Conservation (phyloP, 306 rosid genomes). For the Mimosa bimucronata region DNA sequence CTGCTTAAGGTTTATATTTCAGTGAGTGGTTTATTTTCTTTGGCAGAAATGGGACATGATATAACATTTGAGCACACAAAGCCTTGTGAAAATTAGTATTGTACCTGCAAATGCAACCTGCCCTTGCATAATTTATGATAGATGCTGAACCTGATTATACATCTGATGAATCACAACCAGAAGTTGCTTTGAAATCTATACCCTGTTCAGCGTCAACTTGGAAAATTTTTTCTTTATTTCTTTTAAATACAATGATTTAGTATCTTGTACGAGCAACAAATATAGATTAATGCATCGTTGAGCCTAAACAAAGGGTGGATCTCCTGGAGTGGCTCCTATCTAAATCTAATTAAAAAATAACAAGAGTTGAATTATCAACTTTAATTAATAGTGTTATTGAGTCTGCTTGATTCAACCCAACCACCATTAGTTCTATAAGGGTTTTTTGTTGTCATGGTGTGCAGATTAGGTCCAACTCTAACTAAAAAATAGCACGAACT, state of each 20-base stretch:
- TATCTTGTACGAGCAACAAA: neutral
- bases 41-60: neutral
- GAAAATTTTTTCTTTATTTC: neutral
- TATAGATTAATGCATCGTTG: neutral
- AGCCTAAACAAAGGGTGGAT: neutral
- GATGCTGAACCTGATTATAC: slow-evolving; percentile 2
- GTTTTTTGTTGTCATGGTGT: neutral
- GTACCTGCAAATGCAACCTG: neutral
- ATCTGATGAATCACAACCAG: neutral
- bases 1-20: slow-evolving; percentile 17
- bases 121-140: neutral
- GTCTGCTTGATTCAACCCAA: neutral
- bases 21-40: slow-evolving; percentile 14
- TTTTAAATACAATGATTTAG: neutral
- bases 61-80: neutral
- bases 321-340: neutral
- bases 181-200: neutral
- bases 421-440: neutral
- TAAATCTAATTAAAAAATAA: neutral
- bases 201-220: neutral
- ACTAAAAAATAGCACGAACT: neutral
- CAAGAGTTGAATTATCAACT: neutral
- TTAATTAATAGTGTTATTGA: neutral
- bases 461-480: neutral
- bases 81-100: neutral